Base-by-base conservation (phyloP, 2,329 filamentous ascomycete genomes). In the Pseudopyricularia cyperi region DNA sequence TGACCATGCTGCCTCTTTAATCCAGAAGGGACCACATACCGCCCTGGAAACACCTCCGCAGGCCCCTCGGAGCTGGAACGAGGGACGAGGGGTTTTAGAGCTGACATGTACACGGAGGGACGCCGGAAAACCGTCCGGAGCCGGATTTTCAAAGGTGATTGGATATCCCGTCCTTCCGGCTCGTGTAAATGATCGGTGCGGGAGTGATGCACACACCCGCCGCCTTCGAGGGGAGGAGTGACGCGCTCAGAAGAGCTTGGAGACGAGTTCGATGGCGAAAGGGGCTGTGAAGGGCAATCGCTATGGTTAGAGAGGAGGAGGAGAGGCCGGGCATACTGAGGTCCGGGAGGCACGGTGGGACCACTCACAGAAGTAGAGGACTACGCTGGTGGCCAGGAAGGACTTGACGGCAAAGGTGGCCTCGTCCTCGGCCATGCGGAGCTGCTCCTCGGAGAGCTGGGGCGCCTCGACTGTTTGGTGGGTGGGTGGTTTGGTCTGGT, bases 301-400 rank as follows among this genome's bases (percentile, higher is more conserved):
- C 11, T 22, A 17, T n/a, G 22, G 17, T 17, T n/a, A 17, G 35
- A 7, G 17, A 22, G n/a, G 28, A 17, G 2, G 34, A 17, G 33
- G 9, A 34, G 26, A 37, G 39, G 42, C 26, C 35, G 46, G 12
- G 8, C 48, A 35, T 6, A 11, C 19, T 15, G 7, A 48, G 22
- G 15, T n/a, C 19, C 15, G 48, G 7, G 17, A 39, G 22, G 32
- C 19, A n/a, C 28, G 4, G 11, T 9, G 1, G 34, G 32, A 19
- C 17, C 35, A 65, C 85, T 53, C 80, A 93, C 87, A 88, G 55
- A 93, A 70, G 65, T 91, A 91, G 48, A 93, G 75, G 49, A 86
- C 67, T 37, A 83, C 72, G 56, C 82, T 82, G 15, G 80, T 80
- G 37, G 79, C 75, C 52, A 83, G 64, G 56, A 84, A 84, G 61